Percentiles rank a stretch among this genome's conserved stretches.
Evolutionary conservation across 208 protist species (phyloP).

Genomic region (Trichomonas gallinae): DNA sequence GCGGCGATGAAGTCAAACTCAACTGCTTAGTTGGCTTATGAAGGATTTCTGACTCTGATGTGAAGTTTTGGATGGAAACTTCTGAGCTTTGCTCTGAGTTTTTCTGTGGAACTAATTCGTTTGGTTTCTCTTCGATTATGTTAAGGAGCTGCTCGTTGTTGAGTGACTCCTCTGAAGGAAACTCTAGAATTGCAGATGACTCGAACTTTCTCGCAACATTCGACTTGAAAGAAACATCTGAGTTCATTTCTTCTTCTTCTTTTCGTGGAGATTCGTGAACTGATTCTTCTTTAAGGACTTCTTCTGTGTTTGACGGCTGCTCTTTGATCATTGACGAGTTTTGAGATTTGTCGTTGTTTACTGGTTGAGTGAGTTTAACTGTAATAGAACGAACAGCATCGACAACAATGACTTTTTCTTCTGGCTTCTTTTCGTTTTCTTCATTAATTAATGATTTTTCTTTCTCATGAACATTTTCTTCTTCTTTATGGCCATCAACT

Average conservation of each 20-base stretch:
- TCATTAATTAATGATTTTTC: background rate
- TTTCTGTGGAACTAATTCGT: background rate
- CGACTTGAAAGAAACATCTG: background rate
- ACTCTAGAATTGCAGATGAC: background rate
- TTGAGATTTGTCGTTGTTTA: no score
- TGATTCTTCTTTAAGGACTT: no score
- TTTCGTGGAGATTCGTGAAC: background rate
- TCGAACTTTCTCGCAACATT: background rate
- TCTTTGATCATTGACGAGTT: no score
- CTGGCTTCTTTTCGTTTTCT: background rate
- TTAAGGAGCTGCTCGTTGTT: background rate
- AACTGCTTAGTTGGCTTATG: background rate
- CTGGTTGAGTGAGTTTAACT: no score
- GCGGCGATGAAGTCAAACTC: background rate
- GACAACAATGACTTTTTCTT: no score
- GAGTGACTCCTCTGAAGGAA: background rate
- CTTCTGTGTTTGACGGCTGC: no score
- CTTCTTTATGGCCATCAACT: background rate
- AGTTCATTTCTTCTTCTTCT: background rate
- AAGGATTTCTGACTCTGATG: background rate
- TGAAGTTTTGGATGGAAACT: background rate
- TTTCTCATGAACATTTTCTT: background rate
- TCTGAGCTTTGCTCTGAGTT: background rate
- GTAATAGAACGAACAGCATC: no score
- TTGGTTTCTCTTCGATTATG: background rate